These are phyloP conservation scores for Aspergillus carbonarius DNA, from an alignment of 2,329 filamentous ascomycete genomes.

Conservation along the genomic window DNA sequence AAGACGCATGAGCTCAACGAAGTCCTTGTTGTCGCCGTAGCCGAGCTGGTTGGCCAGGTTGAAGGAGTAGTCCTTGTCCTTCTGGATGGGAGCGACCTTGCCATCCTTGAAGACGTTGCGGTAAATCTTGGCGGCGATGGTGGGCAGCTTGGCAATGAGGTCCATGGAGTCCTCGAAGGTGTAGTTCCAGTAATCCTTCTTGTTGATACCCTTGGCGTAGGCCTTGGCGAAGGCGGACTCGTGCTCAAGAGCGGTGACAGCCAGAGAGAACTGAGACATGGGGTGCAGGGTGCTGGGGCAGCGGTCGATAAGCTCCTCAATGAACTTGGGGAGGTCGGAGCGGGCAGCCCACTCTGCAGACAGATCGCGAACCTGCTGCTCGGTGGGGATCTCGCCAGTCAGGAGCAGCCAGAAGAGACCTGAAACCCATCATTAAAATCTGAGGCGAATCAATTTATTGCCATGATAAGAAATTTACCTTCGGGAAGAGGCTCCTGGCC, in stretches of 20 bases:
- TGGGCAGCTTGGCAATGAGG: conserved; percentile 98
- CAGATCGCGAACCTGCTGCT: conserved; percentile 97
- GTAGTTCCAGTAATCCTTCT: conserved; percentile 99
- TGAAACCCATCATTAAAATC: conserved; percentile 30
- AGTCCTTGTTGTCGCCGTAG: conserved; percentile 92
- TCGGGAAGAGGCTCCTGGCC: conserved; percentile 96
- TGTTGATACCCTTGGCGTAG: conserved; percentile 98
- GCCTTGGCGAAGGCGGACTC: conserved; percentile 97
- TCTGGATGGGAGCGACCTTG: conserved; percentile 92
- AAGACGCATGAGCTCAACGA: conserved; percentile 95
- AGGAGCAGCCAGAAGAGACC: conserved; percentile 99
- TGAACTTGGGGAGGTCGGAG: conserved; percentile 93
- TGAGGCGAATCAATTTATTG: neutral
- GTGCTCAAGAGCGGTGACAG: conserved; percentile 96
- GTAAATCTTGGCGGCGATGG: conserved; percentile 97
- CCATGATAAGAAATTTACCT: conserved; percentile 51
- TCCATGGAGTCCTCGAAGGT: conserved; percentile 99
- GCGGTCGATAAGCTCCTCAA: conserved; percentile 99
- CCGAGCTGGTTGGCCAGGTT: conserved; percentile 99
- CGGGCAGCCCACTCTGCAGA: conserved; percentile 99
- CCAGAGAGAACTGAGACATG: conserved; percentile 99
- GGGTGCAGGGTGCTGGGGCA: conserved; percentile 98
- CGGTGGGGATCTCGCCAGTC: conserved; percentile 94
- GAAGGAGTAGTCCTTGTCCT: conserved; percentile 99
- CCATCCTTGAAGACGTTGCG: conserved; percentile 99